A percentile compares a stretch with the other conserved stretches of the same genome.
These are phyloP conservation scores for Lasiosphaeriaceae sp. DNA, from an alignment of 495 filamentous ascomycete species.

Conservation along the genomic window DNA sequence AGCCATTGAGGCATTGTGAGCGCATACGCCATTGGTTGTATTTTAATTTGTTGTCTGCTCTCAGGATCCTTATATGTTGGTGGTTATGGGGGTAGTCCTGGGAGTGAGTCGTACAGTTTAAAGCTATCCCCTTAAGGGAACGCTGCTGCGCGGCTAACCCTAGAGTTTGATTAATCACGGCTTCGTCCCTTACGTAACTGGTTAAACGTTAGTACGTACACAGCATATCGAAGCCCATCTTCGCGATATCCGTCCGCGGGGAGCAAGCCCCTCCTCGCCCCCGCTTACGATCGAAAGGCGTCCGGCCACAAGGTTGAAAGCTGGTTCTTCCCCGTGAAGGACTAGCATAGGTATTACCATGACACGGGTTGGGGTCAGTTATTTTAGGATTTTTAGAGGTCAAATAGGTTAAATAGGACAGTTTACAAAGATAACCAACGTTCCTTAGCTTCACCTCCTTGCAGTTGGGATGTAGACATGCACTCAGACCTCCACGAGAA, in stretches of 20 bases:
- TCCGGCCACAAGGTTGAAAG: background rate
- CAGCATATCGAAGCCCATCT: background rate
- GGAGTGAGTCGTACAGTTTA: background rate
- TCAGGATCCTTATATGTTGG: background rate
- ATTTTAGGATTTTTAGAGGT: too few relatives aligned
- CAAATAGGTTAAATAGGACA: too few relatives aligned
- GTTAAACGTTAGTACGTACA: background rate
- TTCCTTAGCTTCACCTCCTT: too few relatives aligned
- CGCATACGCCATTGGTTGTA: background rate
- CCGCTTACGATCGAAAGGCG: too few relatives aligned
- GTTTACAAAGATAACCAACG: too few relatives aligned
- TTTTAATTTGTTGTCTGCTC: background rate
- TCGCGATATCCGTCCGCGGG: background rate
- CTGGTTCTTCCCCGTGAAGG: too few relatives aligned
- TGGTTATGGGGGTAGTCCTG: background rate
- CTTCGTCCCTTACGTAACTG: background rate
- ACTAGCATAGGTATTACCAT: too few relatives aligned
- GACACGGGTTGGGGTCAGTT: too few relatives aligned
- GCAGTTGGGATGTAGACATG: too few relatives aligned
- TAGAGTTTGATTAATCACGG: background rate
- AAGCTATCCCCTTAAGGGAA: background rate
- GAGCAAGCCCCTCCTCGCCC: too few relatives aligned
- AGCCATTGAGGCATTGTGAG: slow-evolving; percentile 73
- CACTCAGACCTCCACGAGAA: too few relatives aligned
- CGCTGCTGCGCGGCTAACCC: background rate